Base-by-base conservation (phyloP, 352 stramenopile genomes). In the Poterioochromonas sp. region DNA sequence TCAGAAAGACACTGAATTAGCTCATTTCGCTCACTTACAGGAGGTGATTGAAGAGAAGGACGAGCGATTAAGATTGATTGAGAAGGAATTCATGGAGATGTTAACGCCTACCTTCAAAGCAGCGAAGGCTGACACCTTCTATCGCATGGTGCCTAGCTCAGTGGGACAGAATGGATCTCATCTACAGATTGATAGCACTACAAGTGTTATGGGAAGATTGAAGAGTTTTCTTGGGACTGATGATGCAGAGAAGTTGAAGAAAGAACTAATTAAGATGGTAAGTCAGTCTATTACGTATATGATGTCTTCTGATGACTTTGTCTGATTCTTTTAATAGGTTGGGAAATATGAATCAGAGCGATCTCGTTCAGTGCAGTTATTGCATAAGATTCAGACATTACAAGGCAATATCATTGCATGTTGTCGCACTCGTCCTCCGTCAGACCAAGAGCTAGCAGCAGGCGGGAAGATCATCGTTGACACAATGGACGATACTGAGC, bases 371-470 rank as follows among this genome's bases (percentile, higher is more conserved):
- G 26, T 35, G 5, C 26, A 35, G 12, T 39, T 98, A 58, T 94
- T 98, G 74, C 95, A 94, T 74, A 87, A 96, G 39, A 95, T 98
- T 47, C 90, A 98, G 76, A 92, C 95, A 74, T 85, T 98, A 41
- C 95, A 97, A 79, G 93, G 93, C 47, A 98, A 98, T 80, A 98
- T 98, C 76, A 93, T 96, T 71, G 95, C 98, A 18, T 91, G 96
- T 62, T 98, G 93, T 76, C 93, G 95, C 77, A 89, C 98, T 22
- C 92, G 94, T 43, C 94, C 94, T 0, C 85, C 88, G 58, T 82
- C 81, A 1, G 64, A 84, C 34, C 79, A 73, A 29, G 87, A 93
- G 83, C 54, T 65, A 12, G 5, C 11, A 32, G 58, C 58, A 18
- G 58, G 58, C 26, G 58, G 58, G 26, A 32, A 68, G 58, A 32